Evolutionary conservation across 257 asterid genomes (phyloP).

Genomic region (Vinca minor): DNA sequence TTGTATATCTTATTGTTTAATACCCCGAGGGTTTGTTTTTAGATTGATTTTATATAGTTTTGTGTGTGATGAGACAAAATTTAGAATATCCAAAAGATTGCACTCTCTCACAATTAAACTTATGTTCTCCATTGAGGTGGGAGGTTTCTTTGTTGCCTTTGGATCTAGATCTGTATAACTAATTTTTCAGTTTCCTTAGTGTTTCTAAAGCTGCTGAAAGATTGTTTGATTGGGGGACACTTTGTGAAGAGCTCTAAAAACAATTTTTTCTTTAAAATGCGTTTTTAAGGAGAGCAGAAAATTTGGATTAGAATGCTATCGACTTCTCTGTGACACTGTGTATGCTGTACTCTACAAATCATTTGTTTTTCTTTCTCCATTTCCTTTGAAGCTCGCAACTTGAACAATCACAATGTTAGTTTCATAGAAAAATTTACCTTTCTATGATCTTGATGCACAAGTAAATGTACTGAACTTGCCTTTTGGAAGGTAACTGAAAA

Average conservation of each 20-base stretch:
- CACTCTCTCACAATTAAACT: background rate
- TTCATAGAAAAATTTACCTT: background rate
- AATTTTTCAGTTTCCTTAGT: background rate
- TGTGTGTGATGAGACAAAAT: background rate
- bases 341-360: no score
- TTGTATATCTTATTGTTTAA: background rate
- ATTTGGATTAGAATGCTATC: no score
- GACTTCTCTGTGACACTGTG: no score
- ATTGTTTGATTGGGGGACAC: no score
- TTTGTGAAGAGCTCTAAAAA: no score
- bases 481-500: no score
- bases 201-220: background rate
- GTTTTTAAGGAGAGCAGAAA: no score
- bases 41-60: background rate
- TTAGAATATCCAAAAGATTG: background rate
- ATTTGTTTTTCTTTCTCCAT: background rate
- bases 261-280: no score
- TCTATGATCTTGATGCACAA: background rate
- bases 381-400: background rate
- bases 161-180: background rate
- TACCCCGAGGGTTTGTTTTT: background rate
- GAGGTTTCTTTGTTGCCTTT: no score
- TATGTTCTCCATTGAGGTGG: background rate
- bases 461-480: background rate
- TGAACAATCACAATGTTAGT: background rate